phyloP scores from a whole-genome alignment of 1,139 yeast species.

The Groenewaldozyma sp. region DNA sequence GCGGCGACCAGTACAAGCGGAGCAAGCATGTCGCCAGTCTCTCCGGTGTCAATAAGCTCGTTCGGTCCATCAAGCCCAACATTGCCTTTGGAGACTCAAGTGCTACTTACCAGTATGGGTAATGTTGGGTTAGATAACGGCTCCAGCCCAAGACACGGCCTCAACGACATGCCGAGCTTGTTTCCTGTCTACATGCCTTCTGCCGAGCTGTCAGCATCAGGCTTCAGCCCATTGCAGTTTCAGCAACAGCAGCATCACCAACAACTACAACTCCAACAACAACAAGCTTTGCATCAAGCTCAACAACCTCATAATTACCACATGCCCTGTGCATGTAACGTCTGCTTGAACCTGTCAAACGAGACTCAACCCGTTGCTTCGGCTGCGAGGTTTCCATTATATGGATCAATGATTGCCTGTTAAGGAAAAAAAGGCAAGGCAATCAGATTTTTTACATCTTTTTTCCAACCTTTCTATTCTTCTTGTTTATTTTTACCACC shows the following conservation, averaged over 20 bases:
- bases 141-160: too few species aligned
- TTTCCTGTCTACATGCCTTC: too few species aligned
- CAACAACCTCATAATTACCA: slow-evolving; percentile 1
- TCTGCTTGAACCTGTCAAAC: too few species aligned
- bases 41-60: background rate
- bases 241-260: slow-evolving; percentile 2
- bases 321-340: background rate
- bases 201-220: too few species aligned
- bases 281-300: too few species aligned
- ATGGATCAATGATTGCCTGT: slow-evolving; percentile 1
- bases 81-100: too few species aligned
- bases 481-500: too few species aligned
- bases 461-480: background rate
- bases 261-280: slow-evolving; percentile 1
- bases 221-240: background rate
- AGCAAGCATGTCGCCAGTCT: slow-evolving; percentile 1
- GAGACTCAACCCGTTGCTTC: background rate
- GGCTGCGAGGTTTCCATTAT: background rate
- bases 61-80: background rate
- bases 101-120: too few species aligned
- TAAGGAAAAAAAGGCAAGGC: background rate
- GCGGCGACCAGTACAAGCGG: slow-evolving; percentile 7
- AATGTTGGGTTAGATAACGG: too few species aligned
- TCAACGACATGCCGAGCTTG: too few species aligned
- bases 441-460: background rate